Conservation (phyloP, 106 monocot species). For the Dioscorea zingiberensis region DNA sequence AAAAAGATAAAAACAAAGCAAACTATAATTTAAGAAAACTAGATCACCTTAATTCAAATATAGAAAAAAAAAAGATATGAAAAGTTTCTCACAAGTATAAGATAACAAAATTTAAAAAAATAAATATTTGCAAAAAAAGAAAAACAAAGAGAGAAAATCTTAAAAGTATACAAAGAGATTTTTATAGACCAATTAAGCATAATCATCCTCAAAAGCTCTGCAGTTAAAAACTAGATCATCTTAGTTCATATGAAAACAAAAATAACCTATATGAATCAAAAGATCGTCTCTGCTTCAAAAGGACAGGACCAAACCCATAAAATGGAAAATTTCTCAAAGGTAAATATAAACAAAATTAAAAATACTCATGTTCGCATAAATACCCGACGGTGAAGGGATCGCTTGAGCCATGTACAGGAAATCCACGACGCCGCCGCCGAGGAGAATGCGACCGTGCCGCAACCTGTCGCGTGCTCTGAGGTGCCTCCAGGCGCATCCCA, state of each 20-base stretch:
- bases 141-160: no score
- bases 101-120: no score
- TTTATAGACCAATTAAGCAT: no score
- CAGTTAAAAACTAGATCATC: no score
- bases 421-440: constrained; percentile 53
- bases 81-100: no score
- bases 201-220: no score
- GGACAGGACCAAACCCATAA: neutral
- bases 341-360: neutral
- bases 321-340: neutral
- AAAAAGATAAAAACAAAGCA: no score
- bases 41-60: neutral
- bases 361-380: no score
- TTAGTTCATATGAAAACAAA: neutral
- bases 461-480: constrained; percentile 36
- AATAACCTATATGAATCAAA: neutral
- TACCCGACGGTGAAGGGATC: constrained; percentile 94
- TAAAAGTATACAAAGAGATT: no score
- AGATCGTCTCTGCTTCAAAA: neutral
- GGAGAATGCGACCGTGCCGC: constrained; percentile 42
- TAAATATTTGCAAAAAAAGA: no score
- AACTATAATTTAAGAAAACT: neutral
- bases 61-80: no score
- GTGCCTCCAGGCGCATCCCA: constrained; percentile 12
- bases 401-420: constrained; percentile 73